phyloP scores from a whole-genome alignment of 257 asterid genomes.

The Solanum pinnatisectum region DNA sequence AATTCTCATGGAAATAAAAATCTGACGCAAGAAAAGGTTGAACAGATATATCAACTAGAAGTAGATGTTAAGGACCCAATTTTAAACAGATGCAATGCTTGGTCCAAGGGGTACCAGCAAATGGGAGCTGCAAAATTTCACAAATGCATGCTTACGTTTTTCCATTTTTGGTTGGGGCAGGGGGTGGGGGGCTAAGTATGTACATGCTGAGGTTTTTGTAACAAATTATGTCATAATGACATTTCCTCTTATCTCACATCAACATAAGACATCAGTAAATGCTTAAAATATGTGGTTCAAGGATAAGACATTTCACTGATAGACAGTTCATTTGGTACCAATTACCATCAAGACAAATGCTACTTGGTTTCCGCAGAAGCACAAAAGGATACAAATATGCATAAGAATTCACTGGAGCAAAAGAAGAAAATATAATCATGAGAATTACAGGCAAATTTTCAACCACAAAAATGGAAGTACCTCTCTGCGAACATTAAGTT shows the following conservation, averaged over 20 bases:
- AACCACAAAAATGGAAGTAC: slow-evolving; percentile 24
- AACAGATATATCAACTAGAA: neutral
- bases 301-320: neutral
- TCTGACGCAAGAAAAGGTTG: neutral
- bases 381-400: neutral
- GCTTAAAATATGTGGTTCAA: neutral
- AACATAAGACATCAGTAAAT: neutral
- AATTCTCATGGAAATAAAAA: neutral
- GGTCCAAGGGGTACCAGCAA: neutral
- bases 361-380: neutral
- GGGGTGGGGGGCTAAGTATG: neutral
- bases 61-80: neutral
- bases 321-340: neutral
- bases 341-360: neutral
- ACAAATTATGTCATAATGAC: neutral
- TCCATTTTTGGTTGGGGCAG: neutral
- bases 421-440: slow-evolving; percentile 5
- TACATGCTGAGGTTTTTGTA: neutral
- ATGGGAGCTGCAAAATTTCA: neutral
- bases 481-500: slow-evolving; percentile 79
- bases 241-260: neutral
- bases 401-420: neutral
- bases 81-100: neutral
- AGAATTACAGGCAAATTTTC: neutral
- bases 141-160: neutral